phyloP scores from a whole-genome alignment of 140 eudicot species.

The Oenanthe javanica region DNA sequence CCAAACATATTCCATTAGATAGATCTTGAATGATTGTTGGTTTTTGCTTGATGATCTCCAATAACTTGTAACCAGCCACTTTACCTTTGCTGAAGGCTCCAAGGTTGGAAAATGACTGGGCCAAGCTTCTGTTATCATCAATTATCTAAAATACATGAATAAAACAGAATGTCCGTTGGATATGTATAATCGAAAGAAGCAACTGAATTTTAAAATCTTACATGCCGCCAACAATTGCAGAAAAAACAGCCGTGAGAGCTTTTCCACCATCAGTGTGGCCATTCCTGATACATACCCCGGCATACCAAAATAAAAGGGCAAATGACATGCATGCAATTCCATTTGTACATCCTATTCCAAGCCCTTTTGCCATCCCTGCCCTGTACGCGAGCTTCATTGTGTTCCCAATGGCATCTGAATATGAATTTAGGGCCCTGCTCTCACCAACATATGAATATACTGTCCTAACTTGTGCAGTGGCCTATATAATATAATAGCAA shows the following conservation, averaged over 20 bases:
- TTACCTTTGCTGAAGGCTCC: conserved; percentile 98
- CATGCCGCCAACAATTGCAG: conserved; percentile 99
- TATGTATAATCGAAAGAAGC: neutral
- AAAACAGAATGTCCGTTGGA: neutral
- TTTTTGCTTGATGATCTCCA: conserved; percentile 77
- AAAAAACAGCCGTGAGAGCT: conserved; percentile 85
- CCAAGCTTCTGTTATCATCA: conserved; percentile 74
- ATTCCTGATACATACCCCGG: conserved; percentile 81
- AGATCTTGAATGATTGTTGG: conserved; percentile 64
- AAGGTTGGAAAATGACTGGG: conserved; percentile 88
- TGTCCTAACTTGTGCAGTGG: conserved; percentile 92
- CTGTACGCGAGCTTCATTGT: conserved; percentile 84
- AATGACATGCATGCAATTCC: conserved; percentile 98
- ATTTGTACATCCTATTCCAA: conserved; percentile 91
- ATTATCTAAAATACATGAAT: neutral
- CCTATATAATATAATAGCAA: conserved; percentile 29
- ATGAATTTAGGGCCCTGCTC: conserved; percentile 65
- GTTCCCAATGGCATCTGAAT: conserved; percentile 79
- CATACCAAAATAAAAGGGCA: conserved; percentile 99
- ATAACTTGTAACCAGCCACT: conserved; percentile 83
- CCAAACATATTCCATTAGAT: conserved; percentile 40
- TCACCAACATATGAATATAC: conserved; percentile 95
- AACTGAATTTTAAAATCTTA: conserved; percentile 34
- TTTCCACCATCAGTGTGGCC: conserved; percentile 96
- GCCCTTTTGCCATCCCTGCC: conserved; percentile 99